phyloP scores from a whole-genome alignment of 805 yeast species.

The Lachancea waltii region DNA sequence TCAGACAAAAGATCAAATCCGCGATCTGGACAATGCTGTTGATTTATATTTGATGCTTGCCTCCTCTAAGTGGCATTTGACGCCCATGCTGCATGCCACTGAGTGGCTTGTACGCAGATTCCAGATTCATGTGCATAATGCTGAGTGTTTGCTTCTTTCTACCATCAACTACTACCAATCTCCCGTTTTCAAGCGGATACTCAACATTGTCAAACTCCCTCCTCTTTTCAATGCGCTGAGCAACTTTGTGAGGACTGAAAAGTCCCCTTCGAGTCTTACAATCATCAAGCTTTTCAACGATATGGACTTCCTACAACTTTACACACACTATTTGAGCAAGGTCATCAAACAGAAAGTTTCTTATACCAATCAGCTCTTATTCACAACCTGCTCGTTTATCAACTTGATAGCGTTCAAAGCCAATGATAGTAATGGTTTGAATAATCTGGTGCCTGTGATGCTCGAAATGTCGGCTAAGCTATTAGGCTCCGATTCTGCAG shows the following conservation, averaged over 20 bases:
- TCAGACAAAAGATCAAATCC: constrained; percentile 70
- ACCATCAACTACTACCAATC: constrained; percentile 74
- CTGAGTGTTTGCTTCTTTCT: constrained; percentile 65
- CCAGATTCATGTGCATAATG: constrained; percentile 72
- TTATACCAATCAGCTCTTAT: constrained; percentile 66
- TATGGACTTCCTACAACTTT: constrained; percentile 56
- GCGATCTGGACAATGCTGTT: constrained; percentile 67
- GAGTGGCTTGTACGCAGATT: constrained; percentile 96
- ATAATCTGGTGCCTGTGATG: constrained; percentile 47
- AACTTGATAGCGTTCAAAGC: constrained; percentile 56
- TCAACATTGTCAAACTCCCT: constrained; percentile 75
- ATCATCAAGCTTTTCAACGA: constrained; percentile 72
- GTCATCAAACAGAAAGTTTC: constrained; percentile 47
- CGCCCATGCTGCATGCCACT: constrained; percentile 71
- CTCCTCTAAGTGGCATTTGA: constrained; percentile 69
- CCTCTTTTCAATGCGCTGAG: constrained; percentile 66
- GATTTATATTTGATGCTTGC: constrained; percentile 65
- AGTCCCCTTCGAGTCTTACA: constrained; percentile 58
- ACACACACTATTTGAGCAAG: constrained; percentile 45
- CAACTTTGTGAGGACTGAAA: constrained; percentile 57
- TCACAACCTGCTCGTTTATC: constrained; percentile 65
- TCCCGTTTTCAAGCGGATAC: constrained; percentile 66
- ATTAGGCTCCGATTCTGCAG: constrained; percentile 42
- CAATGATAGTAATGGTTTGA: constrained; percentile 37
- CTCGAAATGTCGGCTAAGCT: constrained; percentile 55